Evolutionary conservation across 768 basidiomycete genomes (phyloP), one percentile per base, ranked within the genome.

Genomic region (Tremella mesenterica): DNA sequence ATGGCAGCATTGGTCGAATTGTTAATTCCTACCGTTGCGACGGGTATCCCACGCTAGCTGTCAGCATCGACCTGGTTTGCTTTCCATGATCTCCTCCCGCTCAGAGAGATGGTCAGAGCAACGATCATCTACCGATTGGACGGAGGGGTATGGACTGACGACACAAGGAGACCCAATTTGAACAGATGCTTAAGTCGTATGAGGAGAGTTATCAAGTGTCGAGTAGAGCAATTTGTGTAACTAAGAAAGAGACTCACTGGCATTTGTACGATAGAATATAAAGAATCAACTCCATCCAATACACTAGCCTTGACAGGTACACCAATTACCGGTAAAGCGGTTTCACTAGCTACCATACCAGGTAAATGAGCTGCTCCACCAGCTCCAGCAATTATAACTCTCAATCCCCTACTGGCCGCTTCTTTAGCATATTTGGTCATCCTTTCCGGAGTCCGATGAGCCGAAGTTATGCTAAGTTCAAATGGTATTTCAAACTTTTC

Each of bases 261-360:
- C 95, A 99, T 99, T 75, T 97, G 95, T 8, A 99, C 91, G 60
- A 99, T 97, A 70, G 87, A 91, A 67, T 95, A 83, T 63, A 99
- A 74, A n/a, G 89, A 90, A 74, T 97, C 95, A 0, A 99, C 89
- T 0, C 95, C 95, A 70, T 95, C 92, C 12, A 97, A 78, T 0
- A 83, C 79, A 70, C 88, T 90, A 10, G 88, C 92, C 70, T 91
- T 95, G 52, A 99, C 95, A 1, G 95, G 95, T 0, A 99, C 95
- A 12, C 95, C 93, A 28, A 99, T 81, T 0, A 99, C 89, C 0
- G 95, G 93, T 48, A 97, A 71, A 1, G 83, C 78, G 0, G 91
- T 93, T 85, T 95, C 83, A 18, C 88, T 85, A 4, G 93, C 95
- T 0, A 96, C 89, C 95, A 99, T 99, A 0, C 95, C 95, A 0